A percentile compares a stretch with the other conserved stretches of the same genome.
Conservation (phyloP, 1,284 basidiomycete genomes). For the Ustilago sp. region DNA sequence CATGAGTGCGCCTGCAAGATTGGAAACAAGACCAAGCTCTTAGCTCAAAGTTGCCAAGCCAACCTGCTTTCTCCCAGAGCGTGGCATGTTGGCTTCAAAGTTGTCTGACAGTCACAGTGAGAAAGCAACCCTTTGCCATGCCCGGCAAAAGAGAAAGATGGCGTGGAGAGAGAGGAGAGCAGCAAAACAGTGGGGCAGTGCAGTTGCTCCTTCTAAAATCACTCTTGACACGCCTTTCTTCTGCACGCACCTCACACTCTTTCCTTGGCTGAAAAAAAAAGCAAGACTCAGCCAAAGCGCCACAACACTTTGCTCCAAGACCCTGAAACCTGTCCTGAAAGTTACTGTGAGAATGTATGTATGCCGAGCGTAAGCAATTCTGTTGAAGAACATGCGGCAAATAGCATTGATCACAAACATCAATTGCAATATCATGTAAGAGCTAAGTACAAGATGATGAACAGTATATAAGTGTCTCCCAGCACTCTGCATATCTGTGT, state of each 20-base stretch:
- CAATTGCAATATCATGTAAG: too few relatives aligned
- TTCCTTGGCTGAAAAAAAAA: not conserved
- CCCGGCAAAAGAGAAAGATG: not conserved
- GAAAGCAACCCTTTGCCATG: not conserved
- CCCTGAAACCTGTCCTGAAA: not conserved
- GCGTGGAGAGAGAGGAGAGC: not conserved
- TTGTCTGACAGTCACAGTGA: not conserved
- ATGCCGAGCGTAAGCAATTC: constrained; percentile 4
- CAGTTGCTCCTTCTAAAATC: not conserved
- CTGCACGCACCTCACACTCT: not conserved
- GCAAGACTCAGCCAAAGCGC: too few relatives aligned
- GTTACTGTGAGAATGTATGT: constrained; percentile 3
- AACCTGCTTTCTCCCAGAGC: not conserved
- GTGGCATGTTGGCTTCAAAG: not conserved
- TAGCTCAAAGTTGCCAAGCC: not conserved
- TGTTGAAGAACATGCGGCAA: too few relatives aligned
- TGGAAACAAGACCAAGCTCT: not conserved
- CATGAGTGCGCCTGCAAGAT: not conserved
- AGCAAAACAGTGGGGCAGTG: not conserved
- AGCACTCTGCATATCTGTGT: too few relatives aligned
- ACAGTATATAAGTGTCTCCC: too few relatives aligned
- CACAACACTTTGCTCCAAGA: not conserved
- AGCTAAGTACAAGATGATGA: too few relatives aligned
- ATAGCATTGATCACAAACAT: too few relatives aligned
- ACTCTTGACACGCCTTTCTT: not conserved